Percentiles rank a stretch among this genome's conserved stretches.
Conservation (phyloP, 768 basidiomycete species). For the Hypholoma fasciculare region DNA sequence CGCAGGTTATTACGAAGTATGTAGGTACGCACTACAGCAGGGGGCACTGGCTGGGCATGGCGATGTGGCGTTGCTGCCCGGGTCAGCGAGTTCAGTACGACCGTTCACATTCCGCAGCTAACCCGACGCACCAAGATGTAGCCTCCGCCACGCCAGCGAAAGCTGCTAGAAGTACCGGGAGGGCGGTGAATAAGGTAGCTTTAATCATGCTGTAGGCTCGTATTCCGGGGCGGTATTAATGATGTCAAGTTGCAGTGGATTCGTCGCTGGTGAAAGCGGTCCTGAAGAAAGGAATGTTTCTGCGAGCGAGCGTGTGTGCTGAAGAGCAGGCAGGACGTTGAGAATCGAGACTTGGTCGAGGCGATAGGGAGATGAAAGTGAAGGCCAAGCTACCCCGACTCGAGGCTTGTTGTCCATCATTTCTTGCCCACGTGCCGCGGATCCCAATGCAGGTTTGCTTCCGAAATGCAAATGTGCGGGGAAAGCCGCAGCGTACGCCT, state of each 20-base stretch:
- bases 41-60: conserved; percentile 46
- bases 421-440: background rate
- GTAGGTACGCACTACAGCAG: conserved; percentile 47
- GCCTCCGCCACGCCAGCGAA: conserved; percentile 21
- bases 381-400: background rate
- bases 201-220: conserved; percentile 12
- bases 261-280: background rate
- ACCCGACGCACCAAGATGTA: conserved; percentile 20
- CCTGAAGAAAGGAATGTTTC: background rate
- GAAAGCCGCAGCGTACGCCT: no score
- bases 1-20: background rate
- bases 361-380: background rate
- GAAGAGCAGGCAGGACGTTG: no score
- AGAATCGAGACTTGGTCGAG: background rate
- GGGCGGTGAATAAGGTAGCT: conserved; percentile 12
- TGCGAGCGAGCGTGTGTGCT: conserved; percentile 1
- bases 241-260: background rate
- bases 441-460: background rate
- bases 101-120: background rate
- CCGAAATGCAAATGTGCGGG: no score
- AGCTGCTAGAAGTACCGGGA: conserved; percentile 20
- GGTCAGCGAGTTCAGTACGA: background rate
- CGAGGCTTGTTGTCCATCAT: conserved; percentile 3
- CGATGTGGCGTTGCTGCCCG: conserved; percentile 40
- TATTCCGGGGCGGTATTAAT: background rate